phyloP scores from a whole-genome alignment of 1,284 basidiomycete genomes.

The Leccinum proliferum region DNA sequence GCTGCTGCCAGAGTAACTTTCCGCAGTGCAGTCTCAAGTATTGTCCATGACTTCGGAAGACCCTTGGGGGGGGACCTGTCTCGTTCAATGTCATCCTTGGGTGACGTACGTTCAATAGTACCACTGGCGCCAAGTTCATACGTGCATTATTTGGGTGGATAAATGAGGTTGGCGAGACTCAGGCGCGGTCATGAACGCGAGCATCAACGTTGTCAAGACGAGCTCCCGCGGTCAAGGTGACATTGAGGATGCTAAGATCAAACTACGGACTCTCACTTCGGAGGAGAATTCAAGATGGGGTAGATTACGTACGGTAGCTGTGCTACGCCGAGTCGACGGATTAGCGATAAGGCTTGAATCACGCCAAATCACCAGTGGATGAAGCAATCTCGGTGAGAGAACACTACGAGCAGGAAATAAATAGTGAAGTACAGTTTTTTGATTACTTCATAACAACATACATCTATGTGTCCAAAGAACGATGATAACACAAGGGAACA shows the following conservation, averaged over 20 bases:
- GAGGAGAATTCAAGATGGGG: no score
- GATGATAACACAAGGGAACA: not conserved
- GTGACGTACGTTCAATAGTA: not conserved
- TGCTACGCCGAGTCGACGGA: no score
- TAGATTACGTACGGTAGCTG: no score
- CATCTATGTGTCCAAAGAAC: not conserved
- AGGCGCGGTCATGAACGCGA: conserved; percentile 77
- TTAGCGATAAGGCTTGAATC: no score
- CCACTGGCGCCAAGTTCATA: conserved; percentile 29
- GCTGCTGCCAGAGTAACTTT: no score
- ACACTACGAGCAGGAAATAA: not conserved
- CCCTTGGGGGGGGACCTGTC: conserved; percentile 8
- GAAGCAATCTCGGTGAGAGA: no score
- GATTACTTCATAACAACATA: not conserved
- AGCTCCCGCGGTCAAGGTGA: conserved; percentile 85
- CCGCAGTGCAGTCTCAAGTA: no score
- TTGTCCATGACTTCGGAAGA: conserved; percentile 8
- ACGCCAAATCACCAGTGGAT: no score
- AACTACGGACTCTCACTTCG: conserved; percentile 33
- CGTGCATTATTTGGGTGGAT: conserved; percentile 47
- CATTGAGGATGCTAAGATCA: conserved; percentile 94
- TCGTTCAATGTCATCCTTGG: conserved; percentile 1
- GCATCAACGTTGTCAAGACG: conserved; percentile 78
- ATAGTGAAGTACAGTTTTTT: not conserved
- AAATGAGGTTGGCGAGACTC: conserved; percentile 68